phyloP scores from a whole-genome alignment of 2,329 filamentous ascomycete genomes.

The Cryphonectria parasitica region DNA sequence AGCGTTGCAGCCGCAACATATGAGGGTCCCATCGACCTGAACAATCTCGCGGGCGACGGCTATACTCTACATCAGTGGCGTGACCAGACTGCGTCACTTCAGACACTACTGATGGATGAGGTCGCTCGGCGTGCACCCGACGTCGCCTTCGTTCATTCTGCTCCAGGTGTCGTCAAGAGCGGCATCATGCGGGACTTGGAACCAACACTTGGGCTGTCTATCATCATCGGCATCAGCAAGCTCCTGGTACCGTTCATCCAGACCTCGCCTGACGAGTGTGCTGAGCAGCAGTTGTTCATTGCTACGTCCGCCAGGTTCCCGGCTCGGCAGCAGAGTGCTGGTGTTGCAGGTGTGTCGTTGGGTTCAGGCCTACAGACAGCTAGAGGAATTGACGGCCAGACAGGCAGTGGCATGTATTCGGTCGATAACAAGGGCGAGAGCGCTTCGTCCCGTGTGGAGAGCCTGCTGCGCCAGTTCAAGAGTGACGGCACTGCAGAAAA shows the following conservation, averaged over 20 bases:
- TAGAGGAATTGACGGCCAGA: conserved; percentile 35
- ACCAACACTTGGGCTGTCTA: conserved; percentile 1
- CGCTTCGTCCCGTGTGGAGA: conserved; percentile 33
- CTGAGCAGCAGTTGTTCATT: conserved; percentile 41
- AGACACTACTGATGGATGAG: conserved; percentile 28
- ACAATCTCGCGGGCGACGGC: conserved; percentile 25
- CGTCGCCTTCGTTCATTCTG: conserved; percentile 31
- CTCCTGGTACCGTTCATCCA: conserved; percentile 25
- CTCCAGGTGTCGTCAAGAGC: conserved; percentile 31
- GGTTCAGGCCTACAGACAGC: conserved; percentile 28
- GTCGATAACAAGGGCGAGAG: conserved; percentile 31
- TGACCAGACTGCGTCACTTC: conserved; percentile 28
- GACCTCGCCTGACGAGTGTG: conserved; percentile 35
- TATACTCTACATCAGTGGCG: conserved; percentile 26
- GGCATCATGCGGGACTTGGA: conserved; percentile 30
- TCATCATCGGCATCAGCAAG: conserved; percentile 17
- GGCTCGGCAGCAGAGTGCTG: conserved; percentile 24
- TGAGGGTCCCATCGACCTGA: conserved; percentile 16
- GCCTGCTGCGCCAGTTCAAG: conserved; percentile 36
- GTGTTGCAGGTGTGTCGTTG: conserved; percentile 31
- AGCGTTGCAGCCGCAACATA: conserved; percentile 22
- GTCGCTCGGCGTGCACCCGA: conserved; percentile 28
- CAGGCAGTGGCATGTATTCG: conserved; percentile 41
- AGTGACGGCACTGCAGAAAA: conserved; percentile 39
- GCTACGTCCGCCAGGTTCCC: conserved; percentile 41